Percentiles rank a stretch among this genome's conserved stretches.
Conservation (phyloP, 73 alveolate genomes). For the Breviolum minutum region DNA sequence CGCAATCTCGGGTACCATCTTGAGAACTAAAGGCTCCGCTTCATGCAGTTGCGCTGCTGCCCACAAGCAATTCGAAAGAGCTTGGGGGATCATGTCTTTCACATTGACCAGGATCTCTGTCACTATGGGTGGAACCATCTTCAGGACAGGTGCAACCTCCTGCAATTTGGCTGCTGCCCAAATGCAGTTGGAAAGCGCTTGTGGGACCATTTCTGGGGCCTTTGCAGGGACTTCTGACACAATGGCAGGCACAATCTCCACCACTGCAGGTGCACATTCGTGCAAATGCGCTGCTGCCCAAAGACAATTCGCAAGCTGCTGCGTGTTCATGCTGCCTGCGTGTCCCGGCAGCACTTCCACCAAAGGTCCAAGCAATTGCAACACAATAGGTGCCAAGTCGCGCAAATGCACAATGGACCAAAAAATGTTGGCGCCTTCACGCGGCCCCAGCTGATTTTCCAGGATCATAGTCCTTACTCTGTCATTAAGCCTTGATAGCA, state of each 20-base stretch:
- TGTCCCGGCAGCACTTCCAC: neutral
- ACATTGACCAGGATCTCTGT: neutral
- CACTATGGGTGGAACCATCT: neutral
- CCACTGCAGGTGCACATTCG: neutral
- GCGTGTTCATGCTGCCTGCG: neutral
- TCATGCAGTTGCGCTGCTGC: conserved; percentile 14
- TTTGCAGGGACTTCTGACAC: neutral
- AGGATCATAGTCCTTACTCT: neutral
- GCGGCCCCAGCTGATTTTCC: neutral
- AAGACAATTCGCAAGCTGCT: conserved; percentile 16
- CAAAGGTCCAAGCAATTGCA: neutral
- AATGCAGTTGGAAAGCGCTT: conserved; percentile 32
- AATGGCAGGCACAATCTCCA: neutral
- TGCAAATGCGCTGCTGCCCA: conserved; percentile 41
- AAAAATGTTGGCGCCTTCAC: neutral
- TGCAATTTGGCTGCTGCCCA: conserved; percentile 45
- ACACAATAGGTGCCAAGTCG: neutral
- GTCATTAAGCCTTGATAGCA: neutral
- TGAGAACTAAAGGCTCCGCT: neutral
- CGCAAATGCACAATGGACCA: conserved; percentile 26
- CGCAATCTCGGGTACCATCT: neutral
- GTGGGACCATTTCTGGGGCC: conserved; percentile 1
- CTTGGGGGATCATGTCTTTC: conserved; percentile 15
- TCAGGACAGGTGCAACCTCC: conserved; percentile 26
- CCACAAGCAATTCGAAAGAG: neutral